Evolutionary conservation across 139 green algal species (phyloP).

Genomic region (Tetradesmus obliquus): DNA sequence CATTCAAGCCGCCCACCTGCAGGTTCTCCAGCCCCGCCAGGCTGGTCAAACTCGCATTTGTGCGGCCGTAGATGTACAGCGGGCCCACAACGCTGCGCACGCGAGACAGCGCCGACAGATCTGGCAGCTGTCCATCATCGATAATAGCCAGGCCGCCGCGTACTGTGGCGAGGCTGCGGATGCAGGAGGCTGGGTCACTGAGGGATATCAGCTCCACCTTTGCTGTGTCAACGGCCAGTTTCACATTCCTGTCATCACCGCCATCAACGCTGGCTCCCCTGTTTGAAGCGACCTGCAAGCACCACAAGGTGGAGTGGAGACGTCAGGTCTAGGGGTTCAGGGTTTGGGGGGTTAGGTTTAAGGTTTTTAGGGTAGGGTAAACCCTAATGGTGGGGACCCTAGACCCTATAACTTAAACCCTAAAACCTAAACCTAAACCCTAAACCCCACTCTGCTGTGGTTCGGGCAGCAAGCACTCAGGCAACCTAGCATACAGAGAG

Average conservation of each 20-base stretch:
- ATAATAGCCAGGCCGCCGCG: slow-evolving; percentile 22
- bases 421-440: too few species aligned
- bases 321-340: too few species aligned
- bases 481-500: too few species aligned
- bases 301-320: too few species aligned
- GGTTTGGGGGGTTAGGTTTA: too few species aligned
- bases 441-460: too few species aligned
- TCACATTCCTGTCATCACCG: neutral
- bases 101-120: slow-evolving; percentile 29
- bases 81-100: slow-evolving; percentile 15
- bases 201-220: slow-evolving; percentile 17
- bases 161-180: neutral
- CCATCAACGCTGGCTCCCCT: too few species aligned
- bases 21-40: slow-evolving; percentile 40
- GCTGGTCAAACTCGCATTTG: neutral
- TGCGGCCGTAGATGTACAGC: slow-evolving; percentile 20
- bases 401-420: too few species aligned
- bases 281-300: too few species aligned
- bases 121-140: slow-evolving; percentile 29
- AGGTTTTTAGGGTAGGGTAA: too few species aligned
- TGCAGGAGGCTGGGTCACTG: slow-evolving; percentile 19
- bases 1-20: neutral
- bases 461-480: too few species aligned
- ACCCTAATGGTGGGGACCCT: too few species aligned
- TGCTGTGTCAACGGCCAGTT: neutral